phyloP scores from a whole-genome alignment of 148 eudicot genomes.

The Rhododendron williamsianum region DNA sequence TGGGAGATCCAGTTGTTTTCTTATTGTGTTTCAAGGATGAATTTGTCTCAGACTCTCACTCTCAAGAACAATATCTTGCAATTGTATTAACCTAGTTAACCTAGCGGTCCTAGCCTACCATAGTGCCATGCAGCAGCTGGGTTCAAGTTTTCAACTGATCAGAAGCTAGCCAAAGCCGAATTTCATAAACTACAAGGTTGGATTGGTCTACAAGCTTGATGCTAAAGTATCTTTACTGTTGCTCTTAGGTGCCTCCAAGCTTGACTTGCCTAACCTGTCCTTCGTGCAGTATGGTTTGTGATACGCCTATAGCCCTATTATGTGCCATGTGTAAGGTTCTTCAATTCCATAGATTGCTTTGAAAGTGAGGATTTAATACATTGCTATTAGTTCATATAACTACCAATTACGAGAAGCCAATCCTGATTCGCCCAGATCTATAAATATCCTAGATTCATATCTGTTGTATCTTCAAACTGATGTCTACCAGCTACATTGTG shows the following conservation, averaged over 20 bases:
- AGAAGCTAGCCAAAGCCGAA: neutral
- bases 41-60: neutral
- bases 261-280: neutral
- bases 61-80: neutral
- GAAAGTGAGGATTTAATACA: neutral
- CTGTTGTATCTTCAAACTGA: neutral
- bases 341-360: neutral
- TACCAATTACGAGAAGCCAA: neutral
- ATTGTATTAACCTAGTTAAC: neutral
- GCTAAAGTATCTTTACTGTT: neutral
- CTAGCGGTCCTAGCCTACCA: neutral
- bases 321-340: neutral
- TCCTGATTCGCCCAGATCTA: neutral
- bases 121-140: neutral
- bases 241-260: neutral
- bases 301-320: neutral
- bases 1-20: neutral
- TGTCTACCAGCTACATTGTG: neutral
- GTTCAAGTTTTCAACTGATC: neutral
- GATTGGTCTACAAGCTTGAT: neutral
- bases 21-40: neutral
- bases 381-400: neutral
- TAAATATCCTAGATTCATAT: neutral
- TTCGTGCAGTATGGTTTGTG: neutral
- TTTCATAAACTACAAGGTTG: neutral